phyloP scores from a whole-genome alignment of 371 early-diverging fungal genomes.

The Synchytrium microbalum region DNA sequence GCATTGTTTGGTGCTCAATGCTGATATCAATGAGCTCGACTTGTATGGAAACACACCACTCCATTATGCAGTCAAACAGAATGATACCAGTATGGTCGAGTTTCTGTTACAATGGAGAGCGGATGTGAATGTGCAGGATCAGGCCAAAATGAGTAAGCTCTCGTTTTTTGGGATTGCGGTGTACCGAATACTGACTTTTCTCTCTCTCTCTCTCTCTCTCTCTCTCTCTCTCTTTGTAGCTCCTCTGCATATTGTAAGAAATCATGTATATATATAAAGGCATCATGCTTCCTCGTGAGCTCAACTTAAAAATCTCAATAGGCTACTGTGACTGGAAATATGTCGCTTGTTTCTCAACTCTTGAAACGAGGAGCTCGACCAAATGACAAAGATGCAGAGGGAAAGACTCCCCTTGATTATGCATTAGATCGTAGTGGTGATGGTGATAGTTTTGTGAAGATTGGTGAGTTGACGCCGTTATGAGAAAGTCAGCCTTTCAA shows the following conservation, averaged over 20 bases:
- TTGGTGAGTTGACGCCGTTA: too few species aligned
- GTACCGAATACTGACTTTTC: too few species aligned
- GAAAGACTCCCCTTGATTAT: slow-evolving; percentile 59
- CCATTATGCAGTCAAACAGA: slow-evolving; percentile 53
- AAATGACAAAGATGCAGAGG: too few species aligned
- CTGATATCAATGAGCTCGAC: slow-evolving; percentile 58
- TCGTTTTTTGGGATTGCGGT: not conserved
- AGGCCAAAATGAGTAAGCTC: slow-evolving; percentile 46
- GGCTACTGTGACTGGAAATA: not conserved
- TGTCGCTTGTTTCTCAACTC: slow-evolving; percentile 28
- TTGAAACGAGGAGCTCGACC: not conserved
- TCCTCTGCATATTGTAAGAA: slow-evolving; percentile 66
- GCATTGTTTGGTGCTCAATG: slow-evolving; percentile 60
- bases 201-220: too few species aligned
- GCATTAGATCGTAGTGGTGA: slow-evolving; percentile 43
- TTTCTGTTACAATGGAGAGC: slow-evolving; percentile 63
- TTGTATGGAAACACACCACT: slow-evolving; percentile 14
- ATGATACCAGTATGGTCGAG: slow-evolving; percentile 53
- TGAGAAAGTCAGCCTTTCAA: too few species aligned
- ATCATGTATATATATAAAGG: slow-evolving; percentile 53
- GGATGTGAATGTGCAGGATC: slow-evolving; percentile 55
- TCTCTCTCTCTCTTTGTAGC: slow-evolving; percentile 19
- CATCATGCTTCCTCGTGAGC: slow-evolving; percentile 55
- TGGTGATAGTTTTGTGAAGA: slow-evolving; percentile 10
- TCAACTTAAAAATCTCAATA: slow-evolving; percentile 45